Base-by-base conservation (phyloP, 495 filamentous ascomycete genomes). In the Mycothermus thermophilus region DNA sequence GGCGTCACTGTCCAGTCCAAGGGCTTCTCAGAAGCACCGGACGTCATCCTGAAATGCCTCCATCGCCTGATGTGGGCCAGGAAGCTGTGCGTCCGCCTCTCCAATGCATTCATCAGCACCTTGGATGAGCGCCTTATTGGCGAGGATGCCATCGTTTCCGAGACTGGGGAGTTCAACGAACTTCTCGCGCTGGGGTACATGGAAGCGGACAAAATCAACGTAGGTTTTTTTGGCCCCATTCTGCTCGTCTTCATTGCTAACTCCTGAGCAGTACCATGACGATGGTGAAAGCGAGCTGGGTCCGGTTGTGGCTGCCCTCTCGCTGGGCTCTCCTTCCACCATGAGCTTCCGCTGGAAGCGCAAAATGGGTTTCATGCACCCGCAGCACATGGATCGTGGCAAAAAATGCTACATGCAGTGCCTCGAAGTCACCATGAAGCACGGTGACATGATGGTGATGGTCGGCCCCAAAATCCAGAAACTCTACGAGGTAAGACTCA, bases 401-500 rank as follows among this genome's bases (percentile, higher is more conserved):
- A 38, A 50, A 35, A 5, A 14, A 7, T n/a, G 7, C 17, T 47
- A 39, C 50, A 52, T 33, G n/a, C 47, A 42, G 28, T 46, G 62
- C 26, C 43, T 66, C 4, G 50, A 52, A 22, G 43, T 64, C 6
- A 24, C 43, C 1, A 64, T 93, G 20, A 51, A 68, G 20, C 86
- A 93, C 50, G 86, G 86, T 0, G 84, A 92, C 47, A 63, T 87
- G 29, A 66, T 92, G 17, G 66, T 92, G 2, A 93, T 93, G 86
- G 72, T 83, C 46, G 85, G 84, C 0, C 59, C 59, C 0, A 48
- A 60, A 1, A 71, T 93, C 19, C 86, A 93, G 47, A 69, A 70
- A 41, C 64, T 69, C 20, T 88, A 75, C 40, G 81, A 86, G 54
- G 80, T 79, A 48, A 32, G 66, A n/a, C n/a, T n/a, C n/a, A n/a